Conservation (phyloP, 2,329 filamentous ascomycete species). For the Cercospora citrullina region DNA sequence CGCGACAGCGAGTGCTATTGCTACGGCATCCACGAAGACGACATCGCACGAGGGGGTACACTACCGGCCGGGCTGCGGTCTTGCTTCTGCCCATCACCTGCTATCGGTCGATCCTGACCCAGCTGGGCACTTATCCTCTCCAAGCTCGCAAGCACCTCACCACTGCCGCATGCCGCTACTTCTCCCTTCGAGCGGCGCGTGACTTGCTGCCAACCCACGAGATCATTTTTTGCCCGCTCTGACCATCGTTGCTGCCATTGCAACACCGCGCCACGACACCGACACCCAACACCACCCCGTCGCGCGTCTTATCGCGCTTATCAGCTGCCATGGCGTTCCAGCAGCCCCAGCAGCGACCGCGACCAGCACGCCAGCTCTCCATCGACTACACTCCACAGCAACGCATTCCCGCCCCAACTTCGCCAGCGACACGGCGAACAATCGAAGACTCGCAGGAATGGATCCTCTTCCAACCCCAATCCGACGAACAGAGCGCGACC, state of each 20-base stretch:
- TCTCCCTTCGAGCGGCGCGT: slow-evolving; percentile 20
- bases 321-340: slow-evolving; percentile 30
- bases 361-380: slow-evolving; percentile 24
- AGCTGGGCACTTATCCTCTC: slow-evolving; percentile 19
- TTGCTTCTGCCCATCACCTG: neutral
- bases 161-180: slow-evolving; percentile 16
- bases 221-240: neutral
- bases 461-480: slow-evolving; percentile 79
- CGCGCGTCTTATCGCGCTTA: slow-evolving; percentile 19
- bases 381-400: slow-evolving; percentile 20
- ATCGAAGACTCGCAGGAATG: slow-evolving; percentile 84
- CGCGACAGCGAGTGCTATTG: too few species aligned
- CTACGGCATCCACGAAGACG: neutral
- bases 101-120: slow-evolving; percentile 1
- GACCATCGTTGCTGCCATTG: neutral
- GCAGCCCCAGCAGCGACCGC: slow-evolving; percentile 27
- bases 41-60: neutral
- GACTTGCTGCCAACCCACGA: slow-evolving; percentile 10
- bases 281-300: neutral
- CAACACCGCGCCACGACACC: slow-evolving; percentile 1
- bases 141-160: slow-evolving; percentile 13
- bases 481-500: slow-evolving; percentile 65
- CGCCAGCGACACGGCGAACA: slow-evolving; percentile 46
- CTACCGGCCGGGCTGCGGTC: neutral
- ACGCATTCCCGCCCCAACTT: slow-evolving; percentile 26